Conservation (phyloP, 2,329 filamentous ascomycete genomes). For the Passalora sequoiae region DNA sequence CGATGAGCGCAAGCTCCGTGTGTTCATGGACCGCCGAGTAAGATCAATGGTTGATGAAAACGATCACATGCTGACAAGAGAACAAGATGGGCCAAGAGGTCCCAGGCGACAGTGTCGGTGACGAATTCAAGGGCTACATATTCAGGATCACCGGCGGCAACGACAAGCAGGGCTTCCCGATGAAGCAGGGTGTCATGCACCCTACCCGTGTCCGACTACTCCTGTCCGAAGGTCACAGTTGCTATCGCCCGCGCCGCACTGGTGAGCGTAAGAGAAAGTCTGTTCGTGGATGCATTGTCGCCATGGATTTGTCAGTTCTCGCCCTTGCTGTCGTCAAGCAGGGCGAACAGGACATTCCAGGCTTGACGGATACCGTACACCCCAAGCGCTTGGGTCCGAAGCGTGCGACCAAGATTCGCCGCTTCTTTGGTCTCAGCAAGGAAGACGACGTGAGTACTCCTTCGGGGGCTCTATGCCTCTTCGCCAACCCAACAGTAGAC, state of each 20-base stretch:
- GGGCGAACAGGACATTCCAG: conserved; percentile 89
- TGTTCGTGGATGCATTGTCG: conserved; percentile 98
- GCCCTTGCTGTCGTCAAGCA: conserved; percentile 97
- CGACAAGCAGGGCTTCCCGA: conserved; percentile 99
- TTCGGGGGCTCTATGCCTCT: conserved; percentile 47
- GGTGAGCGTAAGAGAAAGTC: conserved; percentile 99
- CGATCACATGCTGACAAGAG: too few relatives aligned
- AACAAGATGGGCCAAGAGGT: conserved; percentile 95
- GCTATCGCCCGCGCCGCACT: conserved; percentile 96
- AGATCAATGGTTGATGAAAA: too few relatives aligned
- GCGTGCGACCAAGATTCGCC: conserved; percentile 99
- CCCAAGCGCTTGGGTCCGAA: conserved; percentile 99
- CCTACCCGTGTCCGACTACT: conserved; percentile 97
- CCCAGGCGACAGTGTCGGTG: conserved; percentile 86
- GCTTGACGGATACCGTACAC: conserved; percentile 94
- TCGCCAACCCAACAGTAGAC: conserved; percentile 46
- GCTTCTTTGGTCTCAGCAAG: conserved; percentile 99
- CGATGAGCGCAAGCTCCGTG: conserved; percentile 97
- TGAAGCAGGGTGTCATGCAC: conserved; percentile 99
- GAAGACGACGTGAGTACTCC: conserved; percentile 96
- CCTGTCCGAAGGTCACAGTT: conserved; percentile 93
- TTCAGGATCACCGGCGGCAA: conserved; percentile 99
- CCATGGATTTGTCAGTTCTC: conserved; percentile 87
- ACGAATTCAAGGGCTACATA: conserved; percentile 99
- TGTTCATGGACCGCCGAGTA: conserved; percentile 99